phyloP scores from a whole-genome alignment of 805 yeast species.

The Ogataea nakhonphanomensis region DNA sequence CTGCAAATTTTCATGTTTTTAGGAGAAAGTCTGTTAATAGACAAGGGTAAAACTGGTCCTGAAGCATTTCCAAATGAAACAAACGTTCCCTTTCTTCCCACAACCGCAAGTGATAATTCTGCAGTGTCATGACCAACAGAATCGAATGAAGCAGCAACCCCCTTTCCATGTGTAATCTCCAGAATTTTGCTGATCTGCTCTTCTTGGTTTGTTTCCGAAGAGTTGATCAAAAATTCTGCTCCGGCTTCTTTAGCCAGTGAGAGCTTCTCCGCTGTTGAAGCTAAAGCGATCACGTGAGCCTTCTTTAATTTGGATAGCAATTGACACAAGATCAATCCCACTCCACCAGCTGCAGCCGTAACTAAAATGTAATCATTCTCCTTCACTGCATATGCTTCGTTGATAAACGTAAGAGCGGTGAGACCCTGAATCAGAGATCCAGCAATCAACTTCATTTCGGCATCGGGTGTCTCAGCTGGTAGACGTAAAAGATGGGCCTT shows the following conservation, averaged over 20 bases:
- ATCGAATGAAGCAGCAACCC: constrained; percentile 69
- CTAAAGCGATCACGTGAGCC: constrained; percentile 81
- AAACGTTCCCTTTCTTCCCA: constrained; percentile 70
- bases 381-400: constrained; percentile 63
- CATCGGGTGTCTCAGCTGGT: constrained; percentile 46
- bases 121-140: constrained; percentile 77
- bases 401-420: constrained; percentile 70
- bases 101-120: constrained; percentile 54
- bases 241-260: constrained; percentile 65
- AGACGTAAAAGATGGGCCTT: constrained; percentile 43
- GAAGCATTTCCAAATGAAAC: constrained; percentile 83
- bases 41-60: constrained; percentile 75
- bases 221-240: constrained; percentile 68
- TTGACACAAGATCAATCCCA: constrained; percentile 71
- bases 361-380: constrained; percentile 70
- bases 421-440: constrained; percentile 68
- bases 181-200: constrained; percentile 53
- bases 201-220: constrained; percentile 38
- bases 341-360: constrained; percentile 97
- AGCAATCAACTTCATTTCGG: constrained; percentile 51
- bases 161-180: constrained; percentile 61
- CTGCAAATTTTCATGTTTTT: constrained; percentile 64
- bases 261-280: constrained; percentile 74
- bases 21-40: constrained; percentile 45
- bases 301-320: constrained; percentile 53